Base-by-base conservation (phyloP, 305 asterid genomes). In the Fraxinus nigra region DNA sequence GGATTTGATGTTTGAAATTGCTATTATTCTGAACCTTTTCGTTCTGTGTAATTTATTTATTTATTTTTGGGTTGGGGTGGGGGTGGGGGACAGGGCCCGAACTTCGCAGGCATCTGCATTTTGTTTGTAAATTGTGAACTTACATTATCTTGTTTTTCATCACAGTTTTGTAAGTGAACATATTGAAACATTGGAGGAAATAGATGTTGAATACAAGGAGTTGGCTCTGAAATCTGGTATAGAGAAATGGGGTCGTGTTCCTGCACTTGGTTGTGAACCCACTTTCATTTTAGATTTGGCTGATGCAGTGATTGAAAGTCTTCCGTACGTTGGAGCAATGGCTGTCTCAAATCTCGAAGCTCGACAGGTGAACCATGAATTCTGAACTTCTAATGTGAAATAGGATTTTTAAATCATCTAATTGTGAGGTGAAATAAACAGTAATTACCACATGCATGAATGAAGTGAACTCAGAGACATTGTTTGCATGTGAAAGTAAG, bases 291-390 rank as follows among this genome's bases (percentile, higher is more conserved):
- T 91, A 67, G 99, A 96, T 90, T 90, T 96, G 89, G 99, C 99
- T 78, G 96, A 96, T 90, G 99, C 99, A 34, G 99, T 96, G 77
- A 92, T 96, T 83, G 99, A 93, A 90, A 94, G 99, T 86, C 97
- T 96, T 87, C 99, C 98, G n/a, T 96, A 94, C 84, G 98, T 96
- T 69, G 99, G 99, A 79, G 98, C 98, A 78, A 94, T 96, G 98
- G 99, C 99, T 43, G 97, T 96, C 84, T 94, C 99, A 16, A 94
- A 96, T 84, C 94, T 96, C 34, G 98, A 96, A 92, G 97, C 99
- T 82, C 95, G 98, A 69, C 98, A 96, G 98, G 99, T 96, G 79
- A 83, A 67, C 73, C 59, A 28, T 11, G 26, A 32, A 14, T 81
- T 51, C 20, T 7, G 4, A 18, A 9, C 46, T 72, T 78, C 78